Conservation (phyloP, 768 basidiomycete species). For the Lanmaoa pseudosensibilis region DNA sequence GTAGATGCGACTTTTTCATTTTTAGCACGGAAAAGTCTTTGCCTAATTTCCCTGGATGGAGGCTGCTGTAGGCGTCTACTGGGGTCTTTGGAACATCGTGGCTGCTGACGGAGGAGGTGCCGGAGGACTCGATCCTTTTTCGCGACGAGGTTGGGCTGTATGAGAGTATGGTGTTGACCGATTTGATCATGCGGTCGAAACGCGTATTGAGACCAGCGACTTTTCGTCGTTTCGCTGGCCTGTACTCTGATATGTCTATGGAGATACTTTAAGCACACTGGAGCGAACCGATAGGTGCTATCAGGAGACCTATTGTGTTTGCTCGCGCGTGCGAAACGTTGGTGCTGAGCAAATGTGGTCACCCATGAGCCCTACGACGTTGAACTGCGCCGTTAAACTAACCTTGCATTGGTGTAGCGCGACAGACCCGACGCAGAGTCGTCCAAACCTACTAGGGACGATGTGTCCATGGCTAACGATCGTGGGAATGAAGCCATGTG, state of each 20-base stretch:
- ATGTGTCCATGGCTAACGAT: background rate
- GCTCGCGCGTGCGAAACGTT: background rate
- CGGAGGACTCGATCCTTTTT: conserved; percentile 38
- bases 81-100: conserved; percentile 43
- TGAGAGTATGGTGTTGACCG: conserved; percentile 46
- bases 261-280: background rate
- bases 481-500: background rate
- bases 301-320: conserved; percentile 17
- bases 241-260: conserved; percentile 9
- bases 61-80: conserved; percentile 38
- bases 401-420: conserved; percentile 12
- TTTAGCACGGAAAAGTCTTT: conserved; percentile 45
- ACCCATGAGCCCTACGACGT: background rate
- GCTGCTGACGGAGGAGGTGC: conserved; percentile 47
- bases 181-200: conserved; percentile 67
- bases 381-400: background rate
- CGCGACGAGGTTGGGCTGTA: conserved; percentile 25
- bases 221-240: conserved; percentile 47
- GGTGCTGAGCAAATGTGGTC: conserved; percentile 1
- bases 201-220: conserved; percentile 53
- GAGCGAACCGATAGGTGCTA: background rate
- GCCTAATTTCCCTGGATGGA: conserved; percentile 37
- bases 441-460: background rate
- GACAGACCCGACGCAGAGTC: conserved; percentile 18
- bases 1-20: conserved; percentile 26